Evolutionary conservation across 2,329 filamentous ascomycete genomes (phyloP).

Genomic region (Curvularia eragrostidis): DNA sequence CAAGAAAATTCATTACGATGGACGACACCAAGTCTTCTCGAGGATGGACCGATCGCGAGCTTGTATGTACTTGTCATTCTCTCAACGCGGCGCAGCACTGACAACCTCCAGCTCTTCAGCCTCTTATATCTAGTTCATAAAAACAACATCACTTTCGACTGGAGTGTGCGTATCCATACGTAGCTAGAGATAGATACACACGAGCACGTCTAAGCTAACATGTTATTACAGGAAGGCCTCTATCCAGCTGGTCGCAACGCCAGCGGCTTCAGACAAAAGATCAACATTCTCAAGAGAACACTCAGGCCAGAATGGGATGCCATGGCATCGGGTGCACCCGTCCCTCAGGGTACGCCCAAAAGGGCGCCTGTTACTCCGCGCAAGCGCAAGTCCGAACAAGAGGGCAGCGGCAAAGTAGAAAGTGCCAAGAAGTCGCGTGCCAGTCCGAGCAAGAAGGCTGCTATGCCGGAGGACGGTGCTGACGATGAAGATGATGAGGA

Average conservation of each 20-base stretch:
- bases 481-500: neutral
- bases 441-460: conserved; percentile 3
- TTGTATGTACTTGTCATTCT: neutral
- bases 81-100: neutral
- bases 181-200: neutral
- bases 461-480: too few species aligned
- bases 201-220: neutral
- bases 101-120: conserved; percentile 23
- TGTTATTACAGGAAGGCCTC: conserved; percentile 25
- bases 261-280: conserved; percentile 31
- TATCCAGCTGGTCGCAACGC: conserved; percentile 27
- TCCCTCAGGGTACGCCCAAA: neutral
- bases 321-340: conserved; percentile 18
- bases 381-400: conserved; percentile 30
- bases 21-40: neutral
- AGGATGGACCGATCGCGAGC: conserved; percentile 4
- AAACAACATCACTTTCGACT: conserved; percentile 22
- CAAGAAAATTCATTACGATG: neutral
- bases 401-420: too few species aligned
- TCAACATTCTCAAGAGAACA: conserved; percentile 21
- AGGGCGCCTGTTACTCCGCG: conserved; percentile 17
- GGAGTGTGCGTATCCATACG: conserved; percentile 12
- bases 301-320: conserved; percentile 25
- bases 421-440: conserved; percentile 14
- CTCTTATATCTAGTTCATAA: conserved; percentile 16